Conservation (phyloP, 2,329 filamentous ascomycete species). For the Colletotrichum tropicicola region DNA sequence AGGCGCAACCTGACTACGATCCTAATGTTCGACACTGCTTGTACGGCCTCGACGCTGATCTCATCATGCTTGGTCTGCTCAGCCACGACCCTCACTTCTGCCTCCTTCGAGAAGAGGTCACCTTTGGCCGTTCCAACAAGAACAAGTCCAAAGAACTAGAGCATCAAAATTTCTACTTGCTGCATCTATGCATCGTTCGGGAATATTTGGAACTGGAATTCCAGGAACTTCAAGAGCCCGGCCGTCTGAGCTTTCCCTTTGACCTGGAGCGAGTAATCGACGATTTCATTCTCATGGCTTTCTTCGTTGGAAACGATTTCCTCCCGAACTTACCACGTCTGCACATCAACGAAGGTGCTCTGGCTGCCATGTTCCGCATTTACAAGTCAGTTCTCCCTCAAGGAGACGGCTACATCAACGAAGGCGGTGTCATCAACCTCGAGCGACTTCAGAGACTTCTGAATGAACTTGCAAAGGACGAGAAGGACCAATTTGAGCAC, state of each 20-base stretch:
- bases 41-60: constrained; percentile 95
- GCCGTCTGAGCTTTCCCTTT: constrained; percentile 78
- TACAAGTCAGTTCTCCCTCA: constrained; percentile 92
- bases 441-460: constrained; percentile 80
- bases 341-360: constrained; percentile 97
- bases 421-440: constrained; percentile 91
- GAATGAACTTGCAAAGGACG: constrained; percentile 86
- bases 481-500: constrained; percentile 91
- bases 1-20: constrained; percentile 93
- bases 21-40: constrained; percentile 95
- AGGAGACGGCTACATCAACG: constrained; percentile 95
- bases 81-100: constrained; percentile 99
- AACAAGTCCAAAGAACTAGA: constrained; percentile 95
- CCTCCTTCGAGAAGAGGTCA: constrained; percentile 95
- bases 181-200: constrained; percentile 96
- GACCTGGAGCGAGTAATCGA: constrained; percentile 97
- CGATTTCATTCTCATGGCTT: constrained; percentile 99
- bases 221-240: constrained; percentile 84
- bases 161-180: constrained; percentile 97
- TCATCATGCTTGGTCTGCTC: constrained; percentile 97
- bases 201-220: constrained; percentile 98
- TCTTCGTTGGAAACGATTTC: constrained; percentile 99
- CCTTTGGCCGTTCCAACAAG: constrained; percentile 88
- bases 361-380: constrained; percentile 96
- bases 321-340: constrained; percentile 94